phyloP scores from a whole-genome alignment of 805 yeast genomes.

The Candida stauntonica region DNA sequence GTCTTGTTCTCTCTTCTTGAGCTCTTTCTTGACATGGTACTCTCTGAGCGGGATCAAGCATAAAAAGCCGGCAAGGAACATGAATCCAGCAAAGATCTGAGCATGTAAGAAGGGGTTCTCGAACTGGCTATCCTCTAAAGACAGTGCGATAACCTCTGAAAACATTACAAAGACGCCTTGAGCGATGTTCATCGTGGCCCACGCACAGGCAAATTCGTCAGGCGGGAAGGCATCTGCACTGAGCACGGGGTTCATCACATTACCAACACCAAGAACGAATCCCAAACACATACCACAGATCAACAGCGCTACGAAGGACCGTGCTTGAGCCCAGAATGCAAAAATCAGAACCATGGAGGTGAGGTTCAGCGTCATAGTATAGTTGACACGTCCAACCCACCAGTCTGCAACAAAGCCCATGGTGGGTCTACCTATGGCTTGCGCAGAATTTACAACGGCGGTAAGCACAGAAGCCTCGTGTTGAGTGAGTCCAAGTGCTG shows the following conservation, averaged over 20 bases:
- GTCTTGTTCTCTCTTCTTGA: conserved; percentile 3
- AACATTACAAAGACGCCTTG: conserved; percentile 36
- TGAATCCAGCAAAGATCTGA: conserved; percentile 54
- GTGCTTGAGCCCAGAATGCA: conserved; percentile 44
- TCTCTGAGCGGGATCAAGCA: conserved; percentile 46
- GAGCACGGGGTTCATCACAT: conserved; percentile 38
- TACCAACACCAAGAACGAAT: conserved; percentile 39
- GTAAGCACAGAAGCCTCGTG: conserved; percentile 42
- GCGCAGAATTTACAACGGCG: conserved; percentile 43
- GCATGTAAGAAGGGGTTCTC: conserved; percentile 48
- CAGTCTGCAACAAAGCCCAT: conserved; percentile 44
- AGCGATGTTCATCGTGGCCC: conserved; percentile 33
- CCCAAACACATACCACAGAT: conserved; percentile 42
- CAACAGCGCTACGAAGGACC: conserved; percentile 35
- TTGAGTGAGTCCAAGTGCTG: conserved; percentile 41
- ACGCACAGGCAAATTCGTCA: conserved; percentile 35
- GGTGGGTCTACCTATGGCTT: conserved; percentile 43
- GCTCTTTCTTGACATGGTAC: conserved; percentile 37
- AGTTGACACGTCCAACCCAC: conserved; percentile 40
- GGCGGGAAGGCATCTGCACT: conserved; percentile 37
- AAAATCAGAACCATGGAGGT: conserved; percentile 34
- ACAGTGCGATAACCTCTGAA: conserved; percentile 52
- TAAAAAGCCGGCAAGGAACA: conserved; percentile 40
- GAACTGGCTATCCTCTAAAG: conserved; percentile 30
- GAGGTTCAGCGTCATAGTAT: conserved; percentile 35